Evolutionary conservation across 805 yeast species (phyloP), one percentile per base, ranked within the genome.

Genomic region (Spathaspora hagerdaliae): DNA sequence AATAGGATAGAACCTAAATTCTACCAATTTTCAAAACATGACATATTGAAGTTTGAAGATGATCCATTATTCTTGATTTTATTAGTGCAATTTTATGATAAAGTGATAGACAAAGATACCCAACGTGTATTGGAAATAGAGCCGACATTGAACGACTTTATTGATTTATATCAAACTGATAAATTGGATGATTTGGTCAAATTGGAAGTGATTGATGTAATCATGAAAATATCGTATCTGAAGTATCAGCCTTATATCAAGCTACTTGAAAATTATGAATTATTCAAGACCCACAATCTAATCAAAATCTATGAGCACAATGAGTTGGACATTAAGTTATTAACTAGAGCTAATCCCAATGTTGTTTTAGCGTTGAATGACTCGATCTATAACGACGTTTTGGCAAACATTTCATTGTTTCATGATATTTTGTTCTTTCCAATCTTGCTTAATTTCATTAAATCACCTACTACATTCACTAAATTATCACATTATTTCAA

Each of bases 41-140:
- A 55, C 19, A 42, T 63, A n/a, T 39, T 48, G 12, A 47, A 42
- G 9, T 41, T 42, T 36, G 45, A 51, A 2, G 58, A 58, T 32
- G 70, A 65, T 44, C 59, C 61, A 1, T 54, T 67, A 34, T 57
- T 56, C 36, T 54, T 51, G n/a, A 51, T 59, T 7, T 46, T 62
- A 33, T 43, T 58, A 9, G 49, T 64, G 10, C 57, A 57, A 24
- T 67, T 59, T 50, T 65, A 63, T 44, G 48, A 42, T 24, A 56
- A 54, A 27, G 40, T 62, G 8, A 43, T 64, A 12, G 46, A 46
- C 6, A 11, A 41, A n/a, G 32, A 29, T 29, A 9, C 6, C 3
- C 6, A 29, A 29, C 32, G 5, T 29, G 7, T 12, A 5, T 13
- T 27, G 5, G 27, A 39, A n/a, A 27, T 50, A 8, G 31, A 39